Evolutionary conservation across 495 filamentous ascomycete genomes (phyloP).

Genomic region (Hypoxylon trugodes): DNA sequence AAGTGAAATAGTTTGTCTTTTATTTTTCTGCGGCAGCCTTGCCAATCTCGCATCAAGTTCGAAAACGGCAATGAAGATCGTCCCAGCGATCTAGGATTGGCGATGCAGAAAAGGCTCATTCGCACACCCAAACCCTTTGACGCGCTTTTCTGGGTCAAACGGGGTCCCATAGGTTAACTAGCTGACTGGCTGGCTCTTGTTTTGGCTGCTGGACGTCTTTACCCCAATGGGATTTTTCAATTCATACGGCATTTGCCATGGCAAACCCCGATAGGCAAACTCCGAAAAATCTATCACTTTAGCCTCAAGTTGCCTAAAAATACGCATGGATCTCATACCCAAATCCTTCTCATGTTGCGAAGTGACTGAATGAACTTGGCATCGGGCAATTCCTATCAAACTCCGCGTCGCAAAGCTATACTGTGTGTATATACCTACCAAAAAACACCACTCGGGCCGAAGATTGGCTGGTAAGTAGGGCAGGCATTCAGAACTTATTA

Average conservation of each 20-base stretch:
- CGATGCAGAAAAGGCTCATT: slow-evolving; percentile 16
- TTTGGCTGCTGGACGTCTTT: not conserved
- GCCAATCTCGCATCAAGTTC: slow-evolving; percentile 27
- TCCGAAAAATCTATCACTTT: slow-evolving; percentile 17
- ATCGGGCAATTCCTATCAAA: slow-evolving; percentile 12
- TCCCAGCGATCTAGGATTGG: slow-evolving; percentile 36
- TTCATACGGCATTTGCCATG: not conserved
- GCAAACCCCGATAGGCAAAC: slow-evolving; percentile 30
- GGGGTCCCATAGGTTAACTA: slow-evolving; percentile 6
- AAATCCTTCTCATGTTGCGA: not conserved
- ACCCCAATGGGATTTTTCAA: not conserved
- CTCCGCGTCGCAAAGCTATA: too few species aligned
- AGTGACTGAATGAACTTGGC: too few species aligned
- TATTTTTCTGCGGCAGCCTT: slow-evolving; percentile 22
- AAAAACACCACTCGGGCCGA: slow-evolving; percentile 11
- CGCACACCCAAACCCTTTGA: slow-evolving; percentile 15
- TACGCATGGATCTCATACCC: slow-evolving; percentile 2
- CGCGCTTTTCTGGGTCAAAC: slow-evolving; percentile 13
- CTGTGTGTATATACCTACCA: too few species aligned
- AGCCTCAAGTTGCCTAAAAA: slow-evolving; percentile 32
- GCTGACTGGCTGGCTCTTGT: slow-evolving; percentile 3
- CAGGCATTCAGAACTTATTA: slow-evolving; percentile 5
- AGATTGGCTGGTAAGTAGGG: not conserved
- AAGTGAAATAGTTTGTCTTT: not conserved
- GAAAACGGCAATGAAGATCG: slow-evolving; percentile 39